These are phyloP conservation scores for Scedosporium minutisporum DNA, from an alignment of 2,329 filamentous ascomycete genomes.

Conservation along the genomic window DNA sequence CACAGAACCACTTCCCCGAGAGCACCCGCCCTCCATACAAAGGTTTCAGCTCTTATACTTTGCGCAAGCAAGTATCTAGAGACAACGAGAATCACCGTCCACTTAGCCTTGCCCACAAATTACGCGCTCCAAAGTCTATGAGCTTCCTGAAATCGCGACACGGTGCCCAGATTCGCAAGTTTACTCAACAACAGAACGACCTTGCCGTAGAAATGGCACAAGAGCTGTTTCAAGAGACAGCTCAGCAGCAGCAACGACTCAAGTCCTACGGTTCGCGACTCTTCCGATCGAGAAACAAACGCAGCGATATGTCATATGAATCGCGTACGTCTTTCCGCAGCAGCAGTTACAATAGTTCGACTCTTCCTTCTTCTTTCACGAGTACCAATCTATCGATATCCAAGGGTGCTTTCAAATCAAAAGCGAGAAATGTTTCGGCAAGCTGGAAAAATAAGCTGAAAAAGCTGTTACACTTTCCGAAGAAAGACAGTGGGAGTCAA, in stretches of 20 bases:
- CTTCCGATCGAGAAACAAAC: constrained; percentile 28
- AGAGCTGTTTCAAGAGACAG: constrained; percentile 24
- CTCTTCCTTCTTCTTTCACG: not conserved
- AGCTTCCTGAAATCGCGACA: constrained; percentile 30
- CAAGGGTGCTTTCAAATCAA: constrained; percentile 18
- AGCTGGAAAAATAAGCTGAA: constrained; percentile 53
- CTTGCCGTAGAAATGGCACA: constrained; percentile 24
- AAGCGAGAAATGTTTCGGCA: constrained; percentile 50
- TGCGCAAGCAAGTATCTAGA: not conserved
- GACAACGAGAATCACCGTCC: constrained; percentile 6
- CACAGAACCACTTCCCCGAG: not conserved
- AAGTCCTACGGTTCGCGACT: constrained; percentile 33
- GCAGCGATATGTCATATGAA: constrained; percentile 21
- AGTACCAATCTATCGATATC: constrained; percentile 9
- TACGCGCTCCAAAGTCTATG: constrained; percentile 46
- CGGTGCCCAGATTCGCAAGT: not conserved
- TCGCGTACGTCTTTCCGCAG: constrained; percentile 41
- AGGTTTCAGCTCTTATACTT: constrained; percentile 1
- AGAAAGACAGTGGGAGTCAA: constrained; percentile 22
- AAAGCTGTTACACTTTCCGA: constrained; percentile 39
- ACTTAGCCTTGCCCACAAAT: not conserved
- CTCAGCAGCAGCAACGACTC: constrained; percentile 23
- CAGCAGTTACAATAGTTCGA: constrained; percentile 20
- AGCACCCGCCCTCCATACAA: not conserved
- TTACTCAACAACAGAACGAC: constrained; percentile 18